Evolutionary conservation across 129 eudicot species (phyloP), one percentile per base, ranked within the genome.

Genomic region (Tagetes patula): DNA sequence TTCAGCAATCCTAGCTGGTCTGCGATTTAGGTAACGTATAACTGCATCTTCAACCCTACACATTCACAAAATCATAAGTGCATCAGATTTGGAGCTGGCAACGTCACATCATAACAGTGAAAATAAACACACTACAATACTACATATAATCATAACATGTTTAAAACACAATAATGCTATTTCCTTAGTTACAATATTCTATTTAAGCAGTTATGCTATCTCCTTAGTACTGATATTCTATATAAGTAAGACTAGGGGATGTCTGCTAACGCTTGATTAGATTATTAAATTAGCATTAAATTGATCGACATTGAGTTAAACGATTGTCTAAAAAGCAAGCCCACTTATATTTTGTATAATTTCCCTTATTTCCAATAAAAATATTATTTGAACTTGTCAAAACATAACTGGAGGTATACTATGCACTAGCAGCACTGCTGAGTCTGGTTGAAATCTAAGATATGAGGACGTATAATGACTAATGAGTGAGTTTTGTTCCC

Each of bases 41-140:
- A 87, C 96, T 67, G 96, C 96, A 85, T 90, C 96, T 69, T 87
- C 96, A 76, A 90, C 91, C 96, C 96, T 90, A 80, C 77, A 6
- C 70, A 70, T 8, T 59, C 38, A 40, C 73, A 11, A 69, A 70
- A 37, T 65, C 33, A 56, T 7, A 74, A 70, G 11, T 2, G 32
- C 63, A 60, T 50, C 12, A 39, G 75, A 20, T 37, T 52, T 52
- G 20, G 63, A 70, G 36, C 74, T 6, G 39, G 14, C 20, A 52
- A 31, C 5, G 27, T 54, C 39, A 63, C 10, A 46, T 43, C 72
- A 67, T 31, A 67, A 6, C 36, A 27, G 71, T 43, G 38, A 27
- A n/a, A 49, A 48, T 49, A 33, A 34, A 48, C 43, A 69, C 34
- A 36, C 32, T 45, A 10, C 11, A 20, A 38, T 3, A 27, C 27